Conservation (phyloP, 768 basidiomycete species). For the Suillus luteus region DNA sequence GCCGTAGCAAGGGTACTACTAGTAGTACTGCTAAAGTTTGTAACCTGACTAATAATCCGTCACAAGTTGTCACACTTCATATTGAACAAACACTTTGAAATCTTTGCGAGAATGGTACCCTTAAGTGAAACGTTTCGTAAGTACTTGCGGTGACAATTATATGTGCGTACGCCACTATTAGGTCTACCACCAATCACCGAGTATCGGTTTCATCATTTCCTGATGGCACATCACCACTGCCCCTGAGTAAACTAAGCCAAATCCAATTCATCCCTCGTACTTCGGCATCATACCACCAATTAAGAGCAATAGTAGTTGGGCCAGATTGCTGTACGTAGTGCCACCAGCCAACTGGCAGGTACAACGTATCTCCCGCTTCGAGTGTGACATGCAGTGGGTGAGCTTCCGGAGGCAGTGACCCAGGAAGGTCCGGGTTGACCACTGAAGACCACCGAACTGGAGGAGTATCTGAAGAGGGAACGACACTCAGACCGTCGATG, state of each 20-base stretch:
- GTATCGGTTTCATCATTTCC: constrained; percentile 38
- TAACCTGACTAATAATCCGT: not conserved
- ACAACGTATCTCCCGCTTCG: constrained; percentile 74
- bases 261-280: constrained; percentile 73
- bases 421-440: constrained; percentile 52
- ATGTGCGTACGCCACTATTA: not conserved
- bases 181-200: not conserved
- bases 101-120: not conserved
- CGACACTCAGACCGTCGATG: constrained; percentile 28
- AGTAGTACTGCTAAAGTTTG: not conserved
- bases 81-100: not conserved
- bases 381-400: constrained; percentile 70
- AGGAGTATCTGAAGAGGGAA: constrained; percentile 38
- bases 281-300: constrained; percentile 91
- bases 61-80: constrained; percentile 8
- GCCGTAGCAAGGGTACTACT: not conserved
- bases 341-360: constrained; percentile 95
- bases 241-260: constrained; percentile 62
- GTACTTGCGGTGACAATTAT: not conserved
- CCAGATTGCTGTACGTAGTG: constrained; percentile 81
- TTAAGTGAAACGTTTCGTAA: not conserved
- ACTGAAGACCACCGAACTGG: constrained; percentile 85
- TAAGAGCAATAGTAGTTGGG: constrained; percentile 66
- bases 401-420: constrained; percentile 49
- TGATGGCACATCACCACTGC: constrained; percentile 36